These are phyloP conservation scores for Vigna angularis DNA, from an alignment of 306 rosid species.

Conservation along the genomic window DNA sequence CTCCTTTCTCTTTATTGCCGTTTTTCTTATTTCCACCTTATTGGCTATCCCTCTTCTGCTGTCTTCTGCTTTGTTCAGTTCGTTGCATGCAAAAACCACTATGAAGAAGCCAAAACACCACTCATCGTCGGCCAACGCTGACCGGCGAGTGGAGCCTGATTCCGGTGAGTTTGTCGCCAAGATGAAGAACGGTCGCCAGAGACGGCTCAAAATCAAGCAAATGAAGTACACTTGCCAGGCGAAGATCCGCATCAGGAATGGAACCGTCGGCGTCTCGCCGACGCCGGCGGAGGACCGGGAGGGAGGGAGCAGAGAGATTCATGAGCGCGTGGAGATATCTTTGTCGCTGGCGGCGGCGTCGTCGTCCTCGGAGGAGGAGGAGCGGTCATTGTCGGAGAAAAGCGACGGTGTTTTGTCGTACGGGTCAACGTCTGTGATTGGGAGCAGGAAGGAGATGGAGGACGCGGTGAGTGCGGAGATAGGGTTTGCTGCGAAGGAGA, in stretches of 20 bases:
- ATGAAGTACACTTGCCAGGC: conserved; percentile 57
- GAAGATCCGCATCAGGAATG: conserved; percentile 42
- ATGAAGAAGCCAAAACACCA: conserved; percentile 29
- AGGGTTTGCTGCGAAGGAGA: conserved; percentile 49
- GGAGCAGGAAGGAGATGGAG: conserved; percentile 89
- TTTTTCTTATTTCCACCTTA: not conserved
- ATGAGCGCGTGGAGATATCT: conserved; percentile 45
- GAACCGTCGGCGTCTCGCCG: not conserved
- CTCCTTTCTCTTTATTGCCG: not conserved
- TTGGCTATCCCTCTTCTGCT: no score
- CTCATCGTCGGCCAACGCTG: conserved; percentile 5
- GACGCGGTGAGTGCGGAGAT: conserved; percentile 78
- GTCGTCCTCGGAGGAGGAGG: conserved; percentile 38
- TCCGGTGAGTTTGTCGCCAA: conserved; percentile 9
- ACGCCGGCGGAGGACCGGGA: not conserved
- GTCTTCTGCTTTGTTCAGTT: not conserved
- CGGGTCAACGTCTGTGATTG: conserved; percentile 74
- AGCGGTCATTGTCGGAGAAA: not conserved
- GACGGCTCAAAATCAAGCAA: conserved; percentile 53
- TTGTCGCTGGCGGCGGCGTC: conserved; percentile 41
- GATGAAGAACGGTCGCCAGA: conserved; percentile 43
- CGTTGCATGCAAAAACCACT: conserved; percentile 37
- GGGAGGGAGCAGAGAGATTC: conserved; percentile 19
- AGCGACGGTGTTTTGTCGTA: conserved; percentile 40
- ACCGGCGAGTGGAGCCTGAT: conserved; percentile 4